phyloP scores from a whole-genome alignment of 1,284 basidiomycete species.

The Pseudomicrostroma phylloplanum region DNA sequence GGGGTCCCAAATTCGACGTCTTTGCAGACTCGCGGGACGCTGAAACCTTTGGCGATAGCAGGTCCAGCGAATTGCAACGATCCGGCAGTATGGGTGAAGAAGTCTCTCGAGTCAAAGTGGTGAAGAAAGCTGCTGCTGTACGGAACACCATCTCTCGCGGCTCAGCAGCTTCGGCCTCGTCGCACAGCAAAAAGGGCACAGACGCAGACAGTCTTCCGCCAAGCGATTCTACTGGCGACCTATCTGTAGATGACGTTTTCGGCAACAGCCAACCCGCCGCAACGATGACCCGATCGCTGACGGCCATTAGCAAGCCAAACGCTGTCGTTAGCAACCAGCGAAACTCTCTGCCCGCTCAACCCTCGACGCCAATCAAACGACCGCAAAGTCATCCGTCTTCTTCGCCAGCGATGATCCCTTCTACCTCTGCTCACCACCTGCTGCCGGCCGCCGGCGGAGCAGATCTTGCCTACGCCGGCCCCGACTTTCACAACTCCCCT shows the following conservation, averaged over 20 bases:
- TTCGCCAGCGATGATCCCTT: neutral
- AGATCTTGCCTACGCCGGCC: constrained; percentile 37
- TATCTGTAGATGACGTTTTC: neutral
- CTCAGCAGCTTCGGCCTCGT: neutral
- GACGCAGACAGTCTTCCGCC: neutral
- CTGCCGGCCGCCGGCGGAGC: constrained; percentile 23
- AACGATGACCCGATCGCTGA: neutral
- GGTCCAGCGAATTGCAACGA: neutral
- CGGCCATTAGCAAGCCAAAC: neutral
- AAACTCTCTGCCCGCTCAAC: neutral
- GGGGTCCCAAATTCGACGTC: constrained; percentile 33
- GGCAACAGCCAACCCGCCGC: neutral
- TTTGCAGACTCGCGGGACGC: constrained; percentile 37
- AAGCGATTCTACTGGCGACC: neutral
- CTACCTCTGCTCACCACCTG: constrained; percentile 9
- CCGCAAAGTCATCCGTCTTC: neutral
- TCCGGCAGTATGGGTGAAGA: constrained; percentile 23
- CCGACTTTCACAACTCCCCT: constrained; percentile 45
- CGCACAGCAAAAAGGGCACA: constrained; percentile 22
- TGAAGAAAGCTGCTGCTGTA: constrained; percentile 5
- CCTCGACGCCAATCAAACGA: neutral
- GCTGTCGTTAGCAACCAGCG: too few relatives aligned
- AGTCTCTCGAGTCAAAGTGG: neutral
- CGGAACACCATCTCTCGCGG: too few relatives aligned
- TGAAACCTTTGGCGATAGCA: constrained; percentile 29